Evolutionary conservation across 2,329 filamentous ascomycete genomes (phyloP), one percentile per base, ranked within the genome.

Genomic region (Aspergillus arachidicola): DNA sequence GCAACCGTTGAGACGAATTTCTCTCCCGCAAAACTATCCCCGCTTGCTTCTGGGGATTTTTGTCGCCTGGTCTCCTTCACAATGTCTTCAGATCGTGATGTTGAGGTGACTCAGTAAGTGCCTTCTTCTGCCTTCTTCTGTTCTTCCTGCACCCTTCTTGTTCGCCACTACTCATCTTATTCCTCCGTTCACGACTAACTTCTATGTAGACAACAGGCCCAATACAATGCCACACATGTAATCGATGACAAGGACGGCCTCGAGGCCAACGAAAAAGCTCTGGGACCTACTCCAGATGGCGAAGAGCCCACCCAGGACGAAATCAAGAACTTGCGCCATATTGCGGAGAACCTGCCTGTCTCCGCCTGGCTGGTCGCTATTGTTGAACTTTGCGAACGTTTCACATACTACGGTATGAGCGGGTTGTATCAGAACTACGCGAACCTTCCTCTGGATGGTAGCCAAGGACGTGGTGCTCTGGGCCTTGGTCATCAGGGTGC

Each of bases 361-460:
- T 85, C 84, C 0, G 85, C 85, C 58, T 87, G 83, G 77, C 77
- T 87, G 58, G 84, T 87, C 36, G 85, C 85, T 34, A 67, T 85
- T 19, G 84, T 87, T 53, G 86, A 87, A 69, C 74, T 87, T 57
- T 79, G 80, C 64, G 86, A 88, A 73, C 84, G 86, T 59, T 87
- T 88, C 77, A 83, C 85, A 62, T 87, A 84, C 78, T 86, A 86
- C 65, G 84, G 84, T 65, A 79, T 83, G 61, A 80, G 80, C 56
- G 84, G 84, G 61, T 72, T 85, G 43, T 86, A 86, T 73, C 84
- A 86, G 67, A 87, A 87, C 73, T 87, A 86, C 71, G 79, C 86
- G 67, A 74, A 80, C 60, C 76, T 73, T 61, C 77, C 79, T 32
- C 67, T 77, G 9, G 75, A 81, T 63, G 78, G 77, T 41, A 78